Evolutionary conservation across 2,329 filamentous ascomycete species (phyloP).

Genomic region (Botryosphaeria dothidea): DNA sequence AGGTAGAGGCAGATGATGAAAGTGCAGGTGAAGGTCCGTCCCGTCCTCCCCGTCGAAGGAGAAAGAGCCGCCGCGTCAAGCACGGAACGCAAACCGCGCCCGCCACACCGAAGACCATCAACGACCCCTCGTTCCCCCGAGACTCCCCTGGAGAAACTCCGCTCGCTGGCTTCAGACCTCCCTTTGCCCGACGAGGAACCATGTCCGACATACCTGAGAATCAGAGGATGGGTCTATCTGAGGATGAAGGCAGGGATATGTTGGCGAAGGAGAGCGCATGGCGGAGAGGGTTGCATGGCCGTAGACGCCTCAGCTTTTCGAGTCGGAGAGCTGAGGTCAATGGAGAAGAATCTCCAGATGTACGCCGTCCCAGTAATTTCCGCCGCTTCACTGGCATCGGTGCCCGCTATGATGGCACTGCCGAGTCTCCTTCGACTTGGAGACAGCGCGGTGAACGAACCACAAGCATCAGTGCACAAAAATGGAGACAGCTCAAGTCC

Average conservation of each 20-base stretch:
- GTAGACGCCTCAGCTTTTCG: conserved; percentile 21
- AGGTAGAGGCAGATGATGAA: conserved; percentile 77
- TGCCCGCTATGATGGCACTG: conserved; percentile 33
- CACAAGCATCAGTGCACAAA: conserved; percentile 62
- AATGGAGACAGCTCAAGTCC: conserved; percentile 92
- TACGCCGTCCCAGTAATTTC: conserved; percentile 45
- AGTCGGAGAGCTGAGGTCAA: conserved; percentile 36
- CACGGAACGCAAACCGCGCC: conserved; percentile 64
- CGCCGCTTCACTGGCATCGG: conserved; percentile 47
- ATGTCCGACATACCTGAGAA: conserved; percentile 51
- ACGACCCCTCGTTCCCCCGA: conserved; percentile 48
- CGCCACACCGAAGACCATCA: conserved; percentile 61
- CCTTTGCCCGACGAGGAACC: conserved; percentile 56
- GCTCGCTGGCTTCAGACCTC: conserved; percentile 45
- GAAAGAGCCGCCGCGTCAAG: conserved; percentile 61
- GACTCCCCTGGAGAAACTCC: conserved; percentile 37
- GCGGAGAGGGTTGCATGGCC: conserved; percentile 45
- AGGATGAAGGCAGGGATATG: conserved; percentile 52
- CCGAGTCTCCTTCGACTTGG: conserved; percentile 45
- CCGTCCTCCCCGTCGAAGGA: conserved; percentile 55
- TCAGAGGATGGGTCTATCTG: conserved; percentile 48
- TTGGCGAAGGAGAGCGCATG: conserved; percentile 48
- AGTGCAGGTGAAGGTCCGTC: conserved; percentile 70
- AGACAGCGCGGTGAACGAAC: conserved; percentile 48
- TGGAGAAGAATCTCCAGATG: conserved; percentile 32